Percentiles rank a stretch among this genome's conserved stretches.
Conservation (phyloP, 2,329 filamentous ascomycete species). For the Parastagonospora avenae region DNA sequence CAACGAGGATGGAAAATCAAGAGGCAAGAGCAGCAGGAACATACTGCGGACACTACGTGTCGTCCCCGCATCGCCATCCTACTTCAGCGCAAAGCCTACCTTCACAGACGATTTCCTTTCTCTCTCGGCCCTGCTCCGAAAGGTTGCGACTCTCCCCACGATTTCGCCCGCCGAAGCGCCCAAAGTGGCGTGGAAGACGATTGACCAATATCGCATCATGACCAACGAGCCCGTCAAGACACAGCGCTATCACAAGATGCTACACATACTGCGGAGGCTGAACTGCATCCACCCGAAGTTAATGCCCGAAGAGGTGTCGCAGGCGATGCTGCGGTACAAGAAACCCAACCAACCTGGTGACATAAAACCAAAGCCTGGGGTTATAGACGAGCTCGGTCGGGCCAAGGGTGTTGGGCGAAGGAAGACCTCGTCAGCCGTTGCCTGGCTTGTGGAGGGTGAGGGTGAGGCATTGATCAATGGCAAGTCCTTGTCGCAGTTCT, state of each 20-base stretch:
- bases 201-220: conserved; percentile 71
- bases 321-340: conserved; percentile 72
- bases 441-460: conserved; percentile 88
- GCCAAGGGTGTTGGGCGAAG: conserved; percentile 81
- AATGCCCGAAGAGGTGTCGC: conserved; percentile 70
- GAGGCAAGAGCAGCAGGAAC: conserved; percentile 13
- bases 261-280: conserved; percentile 76
- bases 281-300: conserved; percentile 84
- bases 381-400: conserved; percentile 77
- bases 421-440: conserved; percentile 84
- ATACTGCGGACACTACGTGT: conserved; percentile 63
- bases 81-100: conserved; percentile 83
- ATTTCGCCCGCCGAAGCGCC: conserved; percentile 69
- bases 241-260: conserved; percentile 76
- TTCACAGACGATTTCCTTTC: conserved; percentile 85
- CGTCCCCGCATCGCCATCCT: conserved; percentile 85
- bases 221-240: conserved; percentile 57
- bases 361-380: conserved; percentile 65
- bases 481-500: conserved; percentile 79
- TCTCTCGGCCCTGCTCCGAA: conserved; percentile 72
- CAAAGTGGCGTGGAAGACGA: conserved; percentile 78
- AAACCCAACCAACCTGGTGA: conserved; percentile 74
- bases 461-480: conserved; percentile 92
- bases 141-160: conserved; percentile 74
- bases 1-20: conserved; percentile 7